Conservation (phyloP, 345 rosid genomes). For the Nasturtium officinale region DNA sequence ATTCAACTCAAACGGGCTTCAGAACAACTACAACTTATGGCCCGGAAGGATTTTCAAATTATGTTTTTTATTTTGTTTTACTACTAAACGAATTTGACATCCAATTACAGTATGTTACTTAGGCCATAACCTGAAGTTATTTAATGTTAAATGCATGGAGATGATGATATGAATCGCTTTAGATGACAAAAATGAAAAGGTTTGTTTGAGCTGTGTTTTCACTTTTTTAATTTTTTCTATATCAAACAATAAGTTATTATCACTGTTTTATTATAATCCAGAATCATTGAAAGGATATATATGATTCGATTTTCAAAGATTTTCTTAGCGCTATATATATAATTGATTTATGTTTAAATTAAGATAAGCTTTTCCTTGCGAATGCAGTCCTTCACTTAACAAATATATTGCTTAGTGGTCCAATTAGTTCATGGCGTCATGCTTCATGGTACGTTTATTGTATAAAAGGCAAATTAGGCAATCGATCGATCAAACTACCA, state of each 20-base stretch:
- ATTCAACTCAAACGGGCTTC: conserved; percentile 2
- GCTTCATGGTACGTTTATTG: conserved; percentile 19
- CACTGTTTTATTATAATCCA: not conserved
- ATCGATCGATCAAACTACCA: not conserved
- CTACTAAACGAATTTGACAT: not conserved
- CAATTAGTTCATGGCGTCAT: conserved; percentile 1
- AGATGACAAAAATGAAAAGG: conserved; percentile 24
- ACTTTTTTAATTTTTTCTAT: conserved; percentile 7
- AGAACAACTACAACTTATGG: not conserved
- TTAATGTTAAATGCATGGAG: not conserved
- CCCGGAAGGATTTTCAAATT: not conserved
- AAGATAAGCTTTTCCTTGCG: conserved; percentile 11
- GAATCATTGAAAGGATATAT: conserved; percentile 11
- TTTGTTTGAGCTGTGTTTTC: conserved; percentile 34
- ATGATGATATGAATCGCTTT: conserved; percentile 14
- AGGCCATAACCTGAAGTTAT: not conserved
- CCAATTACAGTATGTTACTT: not conserved
- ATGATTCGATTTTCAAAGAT: conserved; percentile 40
- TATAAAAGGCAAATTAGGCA: conserved; percentile 11
- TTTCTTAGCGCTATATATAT: conserved; percentile 9
- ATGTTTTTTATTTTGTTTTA: not conserved
- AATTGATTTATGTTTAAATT: conserved; percentile 2
- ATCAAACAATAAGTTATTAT: not conserved
- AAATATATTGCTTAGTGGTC: conserved; percentile 1
- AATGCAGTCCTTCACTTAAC: conserved; percentile 25